Evolutionary conservation across 371 early-diverging fungal species (phyloP), one percentile per base, ranked within the genome.

Genomic region (Saksenaea oblongispora): DNA sequence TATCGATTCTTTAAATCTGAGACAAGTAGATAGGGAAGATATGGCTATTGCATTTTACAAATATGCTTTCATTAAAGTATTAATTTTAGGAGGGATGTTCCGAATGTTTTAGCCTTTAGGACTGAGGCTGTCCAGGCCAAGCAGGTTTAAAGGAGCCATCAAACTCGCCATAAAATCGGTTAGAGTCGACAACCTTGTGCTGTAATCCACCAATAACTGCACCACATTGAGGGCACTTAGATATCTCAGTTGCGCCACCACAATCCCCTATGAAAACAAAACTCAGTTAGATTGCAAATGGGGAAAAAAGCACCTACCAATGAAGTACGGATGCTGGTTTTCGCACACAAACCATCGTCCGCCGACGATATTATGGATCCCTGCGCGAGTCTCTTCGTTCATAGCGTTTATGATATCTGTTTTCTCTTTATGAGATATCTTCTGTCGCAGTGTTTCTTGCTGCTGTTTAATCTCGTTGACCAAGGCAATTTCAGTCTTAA

Each of bases 141-240:
- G 84, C 84, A 4, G 84, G 81, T 27, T 63, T 18, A 4, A 70
- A 28, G 0, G 74, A 77, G 1, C 80, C 80, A 58, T 83, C 84
- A 64, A 83, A 83, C 54, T 83, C 81, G 17, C 84, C 84, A 62
- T 79, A 81, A 34, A 83, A 83, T n/a, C 78, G 58, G 58, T 83
- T 83, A 0, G 75, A 66, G 26, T 71, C 73, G 0, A 81, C 66
- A 0, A 83, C 76, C 28, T 62, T 63, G 53, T 83, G 84, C 3
- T 78, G 61, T 2, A 71, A 42, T 5, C 84, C 84, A 8, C 84
- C 84, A 58, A 83, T 83, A 0, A 58, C 47, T 0, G 69, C 74
- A 42, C 71, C 65, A 36, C 83, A 83, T 9, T 83, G 78, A 7
- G 80, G 82, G 56, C 84, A 83, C 11, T 63, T 67, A 0, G 79